Percentiles rank a stretch among this genome's conserved stretches.
phyloP scores from a whole-genome alignment of 345 rosid species.

The Populus alba region DNA sequence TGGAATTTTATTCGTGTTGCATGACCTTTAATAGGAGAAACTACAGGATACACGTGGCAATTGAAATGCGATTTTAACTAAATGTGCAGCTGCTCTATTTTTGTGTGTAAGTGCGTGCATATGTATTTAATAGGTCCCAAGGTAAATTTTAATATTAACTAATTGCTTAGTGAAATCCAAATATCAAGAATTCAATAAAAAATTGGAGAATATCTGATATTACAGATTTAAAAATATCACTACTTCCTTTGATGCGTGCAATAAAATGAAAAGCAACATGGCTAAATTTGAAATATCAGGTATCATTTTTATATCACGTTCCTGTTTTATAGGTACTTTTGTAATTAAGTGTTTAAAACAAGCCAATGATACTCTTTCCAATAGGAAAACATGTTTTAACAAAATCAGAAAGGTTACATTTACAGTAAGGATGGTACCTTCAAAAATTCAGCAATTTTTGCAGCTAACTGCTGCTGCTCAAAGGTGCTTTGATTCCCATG shows the following conservation, averaged over 20 bases:
- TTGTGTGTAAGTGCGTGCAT: too few relatives aligned
- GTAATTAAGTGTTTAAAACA: background rate
- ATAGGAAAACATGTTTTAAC: background rate
- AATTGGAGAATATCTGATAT: background rate
- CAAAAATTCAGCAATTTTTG: conserved; percentile 78
- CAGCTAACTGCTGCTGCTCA: conserved; percentile 88
- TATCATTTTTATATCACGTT: too few relatives aligned
- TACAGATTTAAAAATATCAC: background rate
- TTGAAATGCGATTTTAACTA: background rate
- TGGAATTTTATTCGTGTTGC: background rate
- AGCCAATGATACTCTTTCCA: background rate
- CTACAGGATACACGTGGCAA: background rate
- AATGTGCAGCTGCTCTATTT: background rate
- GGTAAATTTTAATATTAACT: too few relatives aligned
- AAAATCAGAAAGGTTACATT: background rate
- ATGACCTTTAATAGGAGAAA: background rate
- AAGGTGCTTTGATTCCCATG: conserved; percentile 89
- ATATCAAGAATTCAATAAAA: background rate
- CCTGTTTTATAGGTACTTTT: background rate
- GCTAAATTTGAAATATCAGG: background rate
- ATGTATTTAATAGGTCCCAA: too few relatives aligned
- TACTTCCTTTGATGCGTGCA: background rate
- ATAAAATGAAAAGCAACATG: background rate
- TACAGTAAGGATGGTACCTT: conserved; percentile 47
- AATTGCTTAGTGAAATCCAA: background rate